A percentile compares a stretch with the other conserved stretches of the same genome.
Evolutionary conservation across 139 green algal species (phyloP).

Genomic region (Tetradesmus lagerheimii): DNA sequence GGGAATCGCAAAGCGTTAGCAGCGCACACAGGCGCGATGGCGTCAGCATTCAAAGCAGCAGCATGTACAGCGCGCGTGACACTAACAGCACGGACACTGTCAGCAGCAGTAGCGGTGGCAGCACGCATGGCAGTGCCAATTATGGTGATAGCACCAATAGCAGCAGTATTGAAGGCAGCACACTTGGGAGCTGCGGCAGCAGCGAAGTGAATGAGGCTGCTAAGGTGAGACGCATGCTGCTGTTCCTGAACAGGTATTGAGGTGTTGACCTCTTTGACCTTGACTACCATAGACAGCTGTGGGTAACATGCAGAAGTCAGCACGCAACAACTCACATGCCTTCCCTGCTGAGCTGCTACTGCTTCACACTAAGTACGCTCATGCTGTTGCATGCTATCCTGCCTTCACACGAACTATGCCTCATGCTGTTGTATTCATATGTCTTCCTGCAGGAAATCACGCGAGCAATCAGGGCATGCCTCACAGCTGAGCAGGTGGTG

Average conservation of each 20-base stretch:
- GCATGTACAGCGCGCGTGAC: background rate
- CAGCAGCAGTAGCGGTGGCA: background rate
- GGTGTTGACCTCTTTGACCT: too few relatives aligned
- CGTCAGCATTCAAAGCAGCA: background rate
- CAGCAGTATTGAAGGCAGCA: background rate
- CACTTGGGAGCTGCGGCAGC: too few relatives aligned
- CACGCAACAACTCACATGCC: too few relatives aligned
- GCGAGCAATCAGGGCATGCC: background rate
- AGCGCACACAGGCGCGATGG: too few relatives aligned
- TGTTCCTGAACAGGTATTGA: too few relatives aligned
- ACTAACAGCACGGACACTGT: background rate
- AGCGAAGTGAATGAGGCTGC: background rate
- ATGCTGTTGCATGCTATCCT: too few relatives aligned
- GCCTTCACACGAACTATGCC: too few relatives aligned
- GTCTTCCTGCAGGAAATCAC: background rate
- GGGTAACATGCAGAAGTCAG: too few relatives aligned
- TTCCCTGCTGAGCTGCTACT: too few relatives aligned
- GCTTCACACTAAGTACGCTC: too few relatives aligned
- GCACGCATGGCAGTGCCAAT: background rate
- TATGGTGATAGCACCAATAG: background rate
- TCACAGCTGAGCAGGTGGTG: background rate
- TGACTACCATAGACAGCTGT: too few relatives aligned
- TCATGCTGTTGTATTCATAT: background rate
- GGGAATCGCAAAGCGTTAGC: too few relatives aligned
- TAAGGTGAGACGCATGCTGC: background rate